phyloP scores from a whole-genome alignment of 495 filamentous ascomycete species.

The Hyaloscypha bicolor region DNA sequence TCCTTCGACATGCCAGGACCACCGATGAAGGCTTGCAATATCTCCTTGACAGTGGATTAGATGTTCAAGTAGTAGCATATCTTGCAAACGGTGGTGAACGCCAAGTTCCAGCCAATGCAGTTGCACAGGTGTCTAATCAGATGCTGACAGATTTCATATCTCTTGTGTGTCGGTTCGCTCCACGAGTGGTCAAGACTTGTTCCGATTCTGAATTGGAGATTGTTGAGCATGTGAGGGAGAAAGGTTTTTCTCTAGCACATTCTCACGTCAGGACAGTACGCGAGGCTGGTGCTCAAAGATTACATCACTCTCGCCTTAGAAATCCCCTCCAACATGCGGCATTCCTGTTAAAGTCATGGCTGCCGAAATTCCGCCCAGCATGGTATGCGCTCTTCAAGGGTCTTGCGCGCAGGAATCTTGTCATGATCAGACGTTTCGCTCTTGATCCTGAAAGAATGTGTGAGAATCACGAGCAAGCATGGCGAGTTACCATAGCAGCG shows the following conservation, averaged over 20 bases:
- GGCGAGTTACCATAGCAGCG: constrained; percentile 42
- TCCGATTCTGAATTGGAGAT: background rate
- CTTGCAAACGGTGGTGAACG: background rate
- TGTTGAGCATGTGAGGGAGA: background rate
- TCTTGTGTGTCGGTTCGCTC: constrained; percentile 29
- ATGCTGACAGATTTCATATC: constrained; percentile 25
- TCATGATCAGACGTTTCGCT: constrained; percentile 24
- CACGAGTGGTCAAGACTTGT: background rate
- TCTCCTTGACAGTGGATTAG: constrained; percentile 25
- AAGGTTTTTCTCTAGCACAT: background rate
- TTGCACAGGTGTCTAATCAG: constrained; percentile 3
- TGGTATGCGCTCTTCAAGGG: constrained; percentile 37
- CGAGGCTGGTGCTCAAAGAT: background rate
- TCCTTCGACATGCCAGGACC: constrained; percentile 27
- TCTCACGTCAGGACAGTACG: background rate
- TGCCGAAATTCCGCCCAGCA: constrained; percentile 26
- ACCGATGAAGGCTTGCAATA: constrained; percentile 21
- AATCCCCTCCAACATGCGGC: constrained; percentile 19
- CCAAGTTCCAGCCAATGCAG: background rate
- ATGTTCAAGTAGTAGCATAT: constrained; percentile 5
- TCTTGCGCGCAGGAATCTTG: constrained; percentile 32
- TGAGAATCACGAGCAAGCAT: constrained; percentile 41
- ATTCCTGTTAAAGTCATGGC: constrained; percentile 16
- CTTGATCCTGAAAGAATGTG: constrained; percentile 26
- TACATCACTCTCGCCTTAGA: background rate